These are phyloP conservation scores for Pseudogymnoascus sp. DNA, from an alignment of 2,329 filamentous ascomycete species.

Conservation along the genomic window DNA sequence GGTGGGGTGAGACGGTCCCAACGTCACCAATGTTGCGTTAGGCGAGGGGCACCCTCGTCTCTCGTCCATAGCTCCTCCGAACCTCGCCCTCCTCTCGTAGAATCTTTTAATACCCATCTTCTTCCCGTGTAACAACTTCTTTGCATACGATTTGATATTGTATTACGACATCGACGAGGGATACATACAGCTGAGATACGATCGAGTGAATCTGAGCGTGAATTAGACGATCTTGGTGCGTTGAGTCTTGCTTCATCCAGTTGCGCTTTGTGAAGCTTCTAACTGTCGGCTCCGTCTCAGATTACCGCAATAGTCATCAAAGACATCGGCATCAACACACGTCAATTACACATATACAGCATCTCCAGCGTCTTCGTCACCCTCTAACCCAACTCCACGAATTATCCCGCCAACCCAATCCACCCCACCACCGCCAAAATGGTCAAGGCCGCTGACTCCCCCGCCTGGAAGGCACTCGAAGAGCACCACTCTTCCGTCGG, in stretches of 20 bases:
- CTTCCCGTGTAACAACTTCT: not conserved
- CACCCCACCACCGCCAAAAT: slow-evolving; percentile 37
- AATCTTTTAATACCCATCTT: not conserved
- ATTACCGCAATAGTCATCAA: not conserved
- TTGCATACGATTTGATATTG: not conserved
- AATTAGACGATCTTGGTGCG: not conserved
- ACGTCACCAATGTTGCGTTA: slow-evolving; percentile 6
- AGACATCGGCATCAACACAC: not conserved
- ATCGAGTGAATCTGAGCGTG: not conserved
- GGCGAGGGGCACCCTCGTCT: not conserved
- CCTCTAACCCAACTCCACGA: not conserved
- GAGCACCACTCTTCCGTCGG: slow-evolving; percentile 80
- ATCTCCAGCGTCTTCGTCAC: not conserved
- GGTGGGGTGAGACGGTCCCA: not conserved
- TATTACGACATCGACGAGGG: not conserved
- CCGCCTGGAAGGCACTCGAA: slow-evolving; percentile 85
- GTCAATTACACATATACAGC: not conserved
- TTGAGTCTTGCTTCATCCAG: not conserved
- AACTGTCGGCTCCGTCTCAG: not conserved
- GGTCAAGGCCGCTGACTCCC: slow-evolving; percentile 77
- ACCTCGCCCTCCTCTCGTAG: not conserved
- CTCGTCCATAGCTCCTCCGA: slow-evolving; percentile 5
- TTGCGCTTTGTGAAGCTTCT: not conserved
- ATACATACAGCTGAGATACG: not conserved
- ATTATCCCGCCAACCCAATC: not conserved